Percentiles rank a stretch among this genome's conserved stretches.
Evolutionary conservation across 331 rosid species (phyloP).

Genomic region (Rhamnella rubrinervis): DNA sequence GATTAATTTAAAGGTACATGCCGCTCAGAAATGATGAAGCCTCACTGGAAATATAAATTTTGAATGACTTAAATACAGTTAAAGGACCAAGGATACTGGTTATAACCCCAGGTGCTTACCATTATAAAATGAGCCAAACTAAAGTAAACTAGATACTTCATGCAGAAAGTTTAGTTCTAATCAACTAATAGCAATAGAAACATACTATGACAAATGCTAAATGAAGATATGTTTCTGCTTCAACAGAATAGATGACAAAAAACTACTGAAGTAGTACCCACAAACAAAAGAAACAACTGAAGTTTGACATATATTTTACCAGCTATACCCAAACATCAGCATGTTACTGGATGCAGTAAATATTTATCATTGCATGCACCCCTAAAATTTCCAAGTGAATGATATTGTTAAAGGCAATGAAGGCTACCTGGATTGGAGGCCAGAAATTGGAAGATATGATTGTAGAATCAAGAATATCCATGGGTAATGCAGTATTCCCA

Average conservation of each 20-base stretch:
- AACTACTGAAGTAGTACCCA: neutral
- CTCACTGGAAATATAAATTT: constrained; percentile 9
- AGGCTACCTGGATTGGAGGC: constrained; percentile 92
- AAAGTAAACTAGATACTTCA: neutral
- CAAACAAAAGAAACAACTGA: neutral
- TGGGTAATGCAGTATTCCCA: constrained; percentile 47
- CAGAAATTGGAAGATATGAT: constrained; percentile 91
- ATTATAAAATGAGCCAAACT: neutral
- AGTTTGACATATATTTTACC: neutral
- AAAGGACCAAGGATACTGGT: neutral
- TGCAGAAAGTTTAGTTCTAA: constrained; percentile 2
- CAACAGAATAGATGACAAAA: neutral
- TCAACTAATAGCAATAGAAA: neutral
- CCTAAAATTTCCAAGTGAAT: neutral
- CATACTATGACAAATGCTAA: neutral
- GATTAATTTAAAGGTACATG: constrained; percentile 24
- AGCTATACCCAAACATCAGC: constrained; percentile 3
- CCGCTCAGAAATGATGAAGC: constrained; percentile 7
- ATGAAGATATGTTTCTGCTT: neutral
- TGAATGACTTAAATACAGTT: neutral
- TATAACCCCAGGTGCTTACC: neutral
- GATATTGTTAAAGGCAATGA: neutral
- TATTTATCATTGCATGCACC: neutral
- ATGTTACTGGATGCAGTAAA: constrained; percentile 2
- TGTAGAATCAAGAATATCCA: constrained; percentile 74